A percentile compares a stretch with the other conserved stretches of the same genome.
Conservation (phyloP, 441 rosid genomes). For the Syzygium syzygioides region DNA sequence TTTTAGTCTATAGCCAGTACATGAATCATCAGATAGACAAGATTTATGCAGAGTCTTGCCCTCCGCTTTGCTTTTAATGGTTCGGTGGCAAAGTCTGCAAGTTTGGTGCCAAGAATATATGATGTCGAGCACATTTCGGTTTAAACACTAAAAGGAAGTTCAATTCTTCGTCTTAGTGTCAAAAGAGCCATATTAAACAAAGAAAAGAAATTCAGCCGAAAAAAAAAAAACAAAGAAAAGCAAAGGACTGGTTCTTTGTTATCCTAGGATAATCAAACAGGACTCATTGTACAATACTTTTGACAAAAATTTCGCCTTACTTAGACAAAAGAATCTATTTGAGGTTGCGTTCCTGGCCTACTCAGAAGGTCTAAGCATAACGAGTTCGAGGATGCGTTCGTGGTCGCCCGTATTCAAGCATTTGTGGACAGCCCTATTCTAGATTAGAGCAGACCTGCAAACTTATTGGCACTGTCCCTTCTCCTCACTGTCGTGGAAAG, state of each 20-base stretch:
- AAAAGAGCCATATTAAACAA: not conserved
- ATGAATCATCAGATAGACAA: not conserved
- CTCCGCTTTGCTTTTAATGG: not conserved
- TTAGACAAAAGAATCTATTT: not conserved
- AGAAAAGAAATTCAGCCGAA: no score
- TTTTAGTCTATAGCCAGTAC: not conserved
- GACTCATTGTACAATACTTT: not conserved
- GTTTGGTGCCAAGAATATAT: not conserved
- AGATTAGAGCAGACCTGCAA: not conserved
- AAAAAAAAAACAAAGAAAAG: not conserved
- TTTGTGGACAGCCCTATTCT: not conserved
- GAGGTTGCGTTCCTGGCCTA: not conserved
- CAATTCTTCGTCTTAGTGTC: not conserved
- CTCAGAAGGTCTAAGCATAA: not conserved
- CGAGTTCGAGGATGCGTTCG: not conserved
- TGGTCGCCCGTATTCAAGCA: not conserved
- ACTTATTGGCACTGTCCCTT: not conserved
- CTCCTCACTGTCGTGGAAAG: not conserved
- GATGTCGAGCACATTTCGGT: not conserved
- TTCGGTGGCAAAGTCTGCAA: not conserved
- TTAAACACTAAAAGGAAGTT: not conserved
- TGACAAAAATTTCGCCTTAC: not conserved
- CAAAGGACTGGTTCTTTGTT: not conserved
- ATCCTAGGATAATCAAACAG: not conserved
- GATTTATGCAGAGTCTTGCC: not conserved